Evolutionary conservation across 257 asterid species (phyloP).

Genomic region (Lithospermum erythrorhizon): DNA sequence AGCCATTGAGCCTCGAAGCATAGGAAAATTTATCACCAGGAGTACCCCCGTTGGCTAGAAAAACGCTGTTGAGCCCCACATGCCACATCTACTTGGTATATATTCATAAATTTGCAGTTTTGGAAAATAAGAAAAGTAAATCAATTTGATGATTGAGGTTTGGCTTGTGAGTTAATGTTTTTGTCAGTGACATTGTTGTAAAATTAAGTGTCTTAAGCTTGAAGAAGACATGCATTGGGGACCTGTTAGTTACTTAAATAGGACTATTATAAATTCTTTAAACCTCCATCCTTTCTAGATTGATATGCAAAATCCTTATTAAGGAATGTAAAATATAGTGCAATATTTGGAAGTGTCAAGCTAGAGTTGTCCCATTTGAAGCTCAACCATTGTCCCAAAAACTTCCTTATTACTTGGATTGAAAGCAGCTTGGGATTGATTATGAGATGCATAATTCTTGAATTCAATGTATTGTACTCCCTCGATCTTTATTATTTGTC

Average conservation of each 20-base stretch:
- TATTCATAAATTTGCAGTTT: slow-evolving; percentile 18
- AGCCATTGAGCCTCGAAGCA: slow-evolving; percentile 44
- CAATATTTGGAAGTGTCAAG: no score
- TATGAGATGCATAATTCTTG: neutral
- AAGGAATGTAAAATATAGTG: no score
- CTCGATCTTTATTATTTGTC: no score
- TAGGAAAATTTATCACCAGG: slow-evolving; percentile 2
- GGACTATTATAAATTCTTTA: slow-evolving; percentile 25
- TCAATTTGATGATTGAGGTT: slow-evolving; percentile 24
- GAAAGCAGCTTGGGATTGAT: neutral
- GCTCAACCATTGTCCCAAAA: no score
- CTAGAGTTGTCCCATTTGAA: no score
- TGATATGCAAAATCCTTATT: slow-evolving; percentile 20
- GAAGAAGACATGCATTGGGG: slow-evolving; percentile 19
- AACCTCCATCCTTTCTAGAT: slow-evolving; percentile 2
- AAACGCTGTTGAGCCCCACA: slow-evolving; percentile 11
- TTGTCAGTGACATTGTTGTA: slow-evolving; percentile 21
- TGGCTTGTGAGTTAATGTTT: slow-evolving; percentile 24
- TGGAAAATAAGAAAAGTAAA: slow-evolving; percentile 35
- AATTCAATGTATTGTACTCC: neutral
- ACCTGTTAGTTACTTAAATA: slow-evolving; percentile 16
- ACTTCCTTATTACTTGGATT: neutral
- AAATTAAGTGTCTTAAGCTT: slow-evolving; percentile 20
- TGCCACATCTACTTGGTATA: slow-evolving; percentile 13
- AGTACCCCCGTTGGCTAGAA: slow-evolving; percentile 10